phyloP scores from a whole-genome alignment of 495 filamentous ascomycete genomes.

The Penicillium bovifimosum region DNA sequence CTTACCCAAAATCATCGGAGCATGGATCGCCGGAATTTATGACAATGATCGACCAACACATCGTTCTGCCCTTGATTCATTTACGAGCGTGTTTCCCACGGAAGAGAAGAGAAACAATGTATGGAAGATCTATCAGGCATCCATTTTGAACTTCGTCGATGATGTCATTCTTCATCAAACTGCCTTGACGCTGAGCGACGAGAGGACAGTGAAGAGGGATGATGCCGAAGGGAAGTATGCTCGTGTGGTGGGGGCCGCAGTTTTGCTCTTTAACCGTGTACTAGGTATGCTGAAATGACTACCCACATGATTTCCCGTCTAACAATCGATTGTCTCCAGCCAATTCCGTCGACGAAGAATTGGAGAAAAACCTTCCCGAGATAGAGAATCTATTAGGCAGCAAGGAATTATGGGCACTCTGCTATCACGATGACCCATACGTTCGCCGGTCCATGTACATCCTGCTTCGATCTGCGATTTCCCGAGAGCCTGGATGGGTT shows the following conservation, averaged over 20 bases:
- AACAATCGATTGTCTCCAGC: constrained; percentile 21
- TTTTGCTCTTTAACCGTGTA: constrained; percentile 42
- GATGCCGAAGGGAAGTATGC: constrained; percentile 80
- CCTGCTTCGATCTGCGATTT: constrained; percentile 56
- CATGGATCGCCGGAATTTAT: constrained; percentile 84
- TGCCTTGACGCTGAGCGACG: constrained; percentile 75
- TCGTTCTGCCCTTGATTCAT: constrained; percentile 66
- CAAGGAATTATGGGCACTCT: constrained; percentile 71
- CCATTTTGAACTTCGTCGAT: constrained; percentile 74
- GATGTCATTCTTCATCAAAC: constrained; percentile 74
- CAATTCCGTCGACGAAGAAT: constrained; percentile 42
- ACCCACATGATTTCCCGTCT: neutral
- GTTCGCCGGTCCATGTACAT: constrained; percentile 67
- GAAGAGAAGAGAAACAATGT: constrained; percentile 71
- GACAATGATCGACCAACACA: constrained; percentile 74
- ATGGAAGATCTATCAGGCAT: constrained; percentile 67
- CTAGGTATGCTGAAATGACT: constrained; percentile 30
- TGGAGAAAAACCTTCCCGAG: constrained; percentile 41
- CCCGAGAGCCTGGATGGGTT: constrained; percentile 53
- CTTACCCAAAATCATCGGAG: constrained; percentile 68
- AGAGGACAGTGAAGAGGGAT: constrained; percentile 73
- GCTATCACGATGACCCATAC: constrained; percentile 57
- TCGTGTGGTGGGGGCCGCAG: constrained; percentile 62
- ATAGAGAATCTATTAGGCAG: constrained; percentile 57
- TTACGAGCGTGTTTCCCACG: constrained; percentile 66